A percentile compares a stretch with the other conserved stretches of the same genome.
These are phyloP conservation scores for Globisporangium perplexum DNA, from an alignment of 352 stramenopile species.

Conservation along the genomic window DNA sequence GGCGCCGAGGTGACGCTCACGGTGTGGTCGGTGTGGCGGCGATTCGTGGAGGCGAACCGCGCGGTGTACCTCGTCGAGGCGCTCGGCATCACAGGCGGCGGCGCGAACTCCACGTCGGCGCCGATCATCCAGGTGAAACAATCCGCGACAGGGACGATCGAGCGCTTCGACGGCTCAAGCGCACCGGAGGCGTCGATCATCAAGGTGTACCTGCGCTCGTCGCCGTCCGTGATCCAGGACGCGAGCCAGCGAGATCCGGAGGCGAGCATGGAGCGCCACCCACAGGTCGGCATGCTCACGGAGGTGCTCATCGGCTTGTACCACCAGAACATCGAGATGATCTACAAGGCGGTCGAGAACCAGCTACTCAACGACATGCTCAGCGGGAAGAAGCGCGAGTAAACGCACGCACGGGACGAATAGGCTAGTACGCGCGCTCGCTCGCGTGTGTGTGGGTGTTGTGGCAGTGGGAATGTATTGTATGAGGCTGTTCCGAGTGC, in stretches of 20 bases:
- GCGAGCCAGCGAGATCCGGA: neutral
- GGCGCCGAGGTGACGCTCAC: conserved; percentile 11
- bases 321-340: conserved; percentile 17
- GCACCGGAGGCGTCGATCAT: conserved; percentile 14
- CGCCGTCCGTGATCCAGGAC: conserved; percentile 15
- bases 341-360: conserved; percentile 18
- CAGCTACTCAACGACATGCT: conserved; percentile 13
- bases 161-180: conserved; percentile 6
- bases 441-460: neutral
- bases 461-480: conserved; percentile 1
- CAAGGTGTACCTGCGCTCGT: conserved; percentile 13
- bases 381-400: conserved; percentile 9
- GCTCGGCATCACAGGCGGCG: conserved; percentile 12
- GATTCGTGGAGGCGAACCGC: conserved; percentile 7
- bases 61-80: conserved; percentile 11
- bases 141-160: conserved; percentile 9
- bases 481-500: neutral
- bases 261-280: conserved; percentile 4
- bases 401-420: neutral
- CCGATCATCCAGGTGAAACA: conserved; percentile 16
- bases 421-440: conserved; percentile 1
- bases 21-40: conserved; percentile 12
- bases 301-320: conserved; percentile 15
- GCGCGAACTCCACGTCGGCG: neutral
- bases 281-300: conserved; percentile 15